Evolutionary conservation across 805 yeast species (phyloP), one percentile per base, ranked within the genome.

Genomic region (Hanseniaspora clermontiae): DNA sequence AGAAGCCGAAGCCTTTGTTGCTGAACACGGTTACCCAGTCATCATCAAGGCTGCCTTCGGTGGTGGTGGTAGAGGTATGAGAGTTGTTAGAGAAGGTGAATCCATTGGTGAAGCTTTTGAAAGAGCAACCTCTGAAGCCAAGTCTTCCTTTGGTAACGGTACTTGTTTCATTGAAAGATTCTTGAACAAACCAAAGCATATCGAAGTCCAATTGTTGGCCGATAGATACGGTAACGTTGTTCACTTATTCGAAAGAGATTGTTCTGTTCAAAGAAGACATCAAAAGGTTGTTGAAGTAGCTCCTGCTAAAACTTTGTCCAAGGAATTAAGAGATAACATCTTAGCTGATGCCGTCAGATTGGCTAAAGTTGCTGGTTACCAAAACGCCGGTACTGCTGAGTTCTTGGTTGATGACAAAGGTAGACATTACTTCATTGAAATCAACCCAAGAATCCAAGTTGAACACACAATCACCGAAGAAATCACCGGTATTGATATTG

Each of bases 61-160:
- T 70, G 98, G 98, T 74, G 98, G 98, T 77, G 98, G 98, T 68
- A 83, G 97, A 74, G 98, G 98, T 79, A 93, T 91, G 97, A 83
- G 98, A 75, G 98, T 91, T 52, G 98, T 91, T 47, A 78, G 95
- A 66, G 96, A 91, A 72, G 97, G 96, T 65, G 98, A 93, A 64
- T 87, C 83, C 70, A 80, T 91, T 59, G 83, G 69, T 48, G 97
- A 91, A 69, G 97, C 97, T 39, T 91, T 93, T 75, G 73, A 77
- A 65, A 84, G 98, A 73, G 97, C 97, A 38, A 81, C 84, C 34
- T 85, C 95, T 47, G 98, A 91, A 76, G 97, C 97, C 59, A 77
- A 81, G 65, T 80, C 96, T 42, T 83, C 98, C n/a, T 91, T 91
- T 63, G 98, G 98, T 68, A 89, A 91, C 69, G 98, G 98, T 64